Evolutionary conservation across 164 flowering plant genomes (phyloP), one percentile per base, ranked within the genome.

Genomic region (Cinnamomum micranthum): DNA sequence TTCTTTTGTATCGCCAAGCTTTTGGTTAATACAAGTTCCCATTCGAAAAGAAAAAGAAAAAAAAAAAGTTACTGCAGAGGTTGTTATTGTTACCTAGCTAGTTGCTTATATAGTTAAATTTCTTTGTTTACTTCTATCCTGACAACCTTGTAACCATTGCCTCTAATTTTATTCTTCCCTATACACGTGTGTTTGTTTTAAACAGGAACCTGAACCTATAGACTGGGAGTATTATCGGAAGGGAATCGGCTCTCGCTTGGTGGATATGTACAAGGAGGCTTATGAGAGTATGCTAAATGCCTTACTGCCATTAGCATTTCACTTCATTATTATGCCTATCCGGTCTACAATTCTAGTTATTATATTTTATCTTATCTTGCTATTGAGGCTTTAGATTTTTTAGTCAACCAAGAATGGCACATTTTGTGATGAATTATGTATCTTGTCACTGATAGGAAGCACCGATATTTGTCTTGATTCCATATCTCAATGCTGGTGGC

Each of bases 141-240:
- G 31, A n/a, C 28, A 64, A n/a, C 14, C 31, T 66, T 15, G 41
- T 31, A 64, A 64, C 47, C 31, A 20, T 25, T 66, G 1, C 33
- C 33, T 64, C 23, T 22, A 13, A 22, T 64, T 24, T 64, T 64
- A 25, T 25, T 64, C 12, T 64, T 64, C 12, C 5, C 5, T 60
- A n/a, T 71, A 12, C 20, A 12, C 28, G 10, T 50, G 9, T 31
- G 47, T 71, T 59, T 17, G 5, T 31, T 68, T 70, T 71, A 7
- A 81, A 79, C 91, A 93, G 98, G 98, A 93, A 80, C 99, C 99
- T 78, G 97, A 93, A 73, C 99, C 98, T 25, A 84, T 95, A 65
- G 89, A 95, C 82, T 95, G 97, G 99, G 99, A 93, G n/a, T 90
- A 89, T 66, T 93, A 93, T 69, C 92, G 99, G 73, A 95, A 92